Conservation (phyloP, 2,329 filamentous ascomycete species). For the Sodiomyces alkalinus region DNA sequence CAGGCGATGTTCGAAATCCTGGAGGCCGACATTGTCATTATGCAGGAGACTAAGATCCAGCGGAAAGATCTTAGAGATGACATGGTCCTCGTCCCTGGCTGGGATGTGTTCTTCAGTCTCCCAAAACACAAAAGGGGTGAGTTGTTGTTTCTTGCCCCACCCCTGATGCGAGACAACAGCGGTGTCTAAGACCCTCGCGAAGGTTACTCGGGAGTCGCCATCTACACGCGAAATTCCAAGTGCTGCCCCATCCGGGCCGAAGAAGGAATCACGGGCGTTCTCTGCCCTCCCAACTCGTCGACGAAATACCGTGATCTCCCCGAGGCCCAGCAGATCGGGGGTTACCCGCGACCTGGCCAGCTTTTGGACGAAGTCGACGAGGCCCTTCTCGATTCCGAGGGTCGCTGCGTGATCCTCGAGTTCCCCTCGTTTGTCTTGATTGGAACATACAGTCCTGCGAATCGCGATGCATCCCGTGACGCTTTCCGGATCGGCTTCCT, state of each 20-base stretch:
- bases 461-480: slow-evolving; percentile 68
- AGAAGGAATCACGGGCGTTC: slow-evolving; percentile 77
- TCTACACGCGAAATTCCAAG: slow-evolving; percentile 78
- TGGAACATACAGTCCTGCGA: slow-evolving; percentile 84
- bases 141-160: neutral
- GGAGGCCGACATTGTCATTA: slow-evolving; percentile 81
- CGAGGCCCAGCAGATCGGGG: slow-evolving; percentile 63
- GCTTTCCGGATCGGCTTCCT: slow-evolving; percentile 73
- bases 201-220: slow-evolving; percentile 93
- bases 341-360: slow-evolving; percentile 62
- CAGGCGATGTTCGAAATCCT: slow-evolving; percentile 89
- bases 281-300: slow-evolving; percentile 57
- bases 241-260: slow-evolving; percentile 83
- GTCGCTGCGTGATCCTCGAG: slow-evolving; percentile 78
- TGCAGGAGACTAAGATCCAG: slow-evolving; percentile 96
- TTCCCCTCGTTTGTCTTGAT: slow-evolving; percentile 91
- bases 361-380: slow-evolving; percentile 52
- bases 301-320: slow-evolving; percentile 63
- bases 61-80: slow-evolving; percentile 83
- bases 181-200: neutral
- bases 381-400: slow-evolving; percentile 69
- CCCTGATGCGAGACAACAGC: neutral
- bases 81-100: slow-evolving; percentile 87
- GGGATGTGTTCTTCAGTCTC: slow-evolving; percentile 92
- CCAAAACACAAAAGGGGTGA: slow-evolving; percentile 85